Evolutionary conservation across 305 asterid genomes (phyloP).

Genomic region (Rubia balearica): DNA sequence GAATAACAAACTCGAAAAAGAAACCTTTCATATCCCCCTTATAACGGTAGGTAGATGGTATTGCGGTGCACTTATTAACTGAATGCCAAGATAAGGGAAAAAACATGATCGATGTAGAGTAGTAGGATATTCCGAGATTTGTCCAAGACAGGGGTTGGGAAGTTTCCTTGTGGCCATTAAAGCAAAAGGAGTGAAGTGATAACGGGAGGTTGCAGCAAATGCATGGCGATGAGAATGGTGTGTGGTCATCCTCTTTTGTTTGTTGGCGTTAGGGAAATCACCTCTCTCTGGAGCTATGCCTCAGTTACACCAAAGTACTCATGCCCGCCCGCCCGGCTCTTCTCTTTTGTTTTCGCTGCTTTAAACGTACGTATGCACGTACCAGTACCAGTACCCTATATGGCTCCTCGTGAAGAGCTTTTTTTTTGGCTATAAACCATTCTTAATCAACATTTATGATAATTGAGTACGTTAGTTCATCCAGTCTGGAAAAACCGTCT

Average conservation of each 20-base stretch:
- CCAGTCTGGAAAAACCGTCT: too few relatives aligned
- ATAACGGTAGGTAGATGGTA: too few relatives aligned
- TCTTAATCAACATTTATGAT: too few relatives aligned
- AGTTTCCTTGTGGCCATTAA: slow-evolving; percentile 11
- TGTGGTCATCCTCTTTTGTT: not conserved
- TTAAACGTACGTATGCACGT: not conserved
- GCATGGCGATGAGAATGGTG: not conserved
- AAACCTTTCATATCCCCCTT: too few relatives aligned
- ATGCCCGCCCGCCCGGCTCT: not conserved
- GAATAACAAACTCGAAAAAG: too few relatives aligned
- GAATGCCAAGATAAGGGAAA: not conserved
- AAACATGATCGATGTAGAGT: too few relatives aligned
- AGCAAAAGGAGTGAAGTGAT: not conserved
- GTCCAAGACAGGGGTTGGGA: not conserved
- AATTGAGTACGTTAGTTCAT: too few relatives aligned
- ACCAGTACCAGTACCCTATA: too few relatives aligned
- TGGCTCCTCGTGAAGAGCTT: too few relatives aligned
- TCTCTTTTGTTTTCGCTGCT: not conserved
- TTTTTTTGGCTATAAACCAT: too few relatives aligned
- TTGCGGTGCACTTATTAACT: not conserved
- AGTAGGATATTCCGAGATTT: slow-evolving; percentile 2
- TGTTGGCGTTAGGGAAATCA: not conserved
- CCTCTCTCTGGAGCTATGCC: slow-evolving; percentile 1
- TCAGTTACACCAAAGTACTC: not conserved
- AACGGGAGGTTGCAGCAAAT: not conserved